Evolutionary conservation across 2,329 filamentous ascomycete genomes (phyloP), one percentile per base, ranked within the genome.

Genomic region (Exophiala calicioides): DNA sequence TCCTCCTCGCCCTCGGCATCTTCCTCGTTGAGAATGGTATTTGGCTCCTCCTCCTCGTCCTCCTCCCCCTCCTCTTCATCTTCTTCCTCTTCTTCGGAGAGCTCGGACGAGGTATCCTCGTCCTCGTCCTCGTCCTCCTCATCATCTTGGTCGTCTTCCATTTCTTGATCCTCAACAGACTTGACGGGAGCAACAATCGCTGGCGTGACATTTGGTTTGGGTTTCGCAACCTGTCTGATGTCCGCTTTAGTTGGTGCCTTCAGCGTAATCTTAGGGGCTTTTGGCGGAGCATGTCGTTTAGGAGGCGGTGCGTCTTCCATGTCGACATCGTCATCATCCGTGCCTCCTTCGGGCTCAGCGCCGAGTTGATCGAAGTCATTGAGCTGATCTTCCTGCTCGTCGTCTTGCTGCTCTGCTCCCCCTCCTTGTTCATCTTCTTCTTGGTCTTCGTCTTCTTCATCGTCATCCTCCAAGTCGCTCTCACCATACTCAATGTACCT

Each of bases 71-170:
- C 72, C 42, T 74, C 73, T 36, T 73, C 71, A 27, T 77, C 75
- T 18, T 75, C 71, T 16, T 69, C 72, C 13, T 71, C 71, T 7
- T 69, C 71, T 35, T 73, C 71, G 8, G 70, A 69, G 4, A 70
- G 62, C 13, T 73, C 71, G 8, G 70, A 74, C 3, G 72, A 61
- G 13, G 66, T 62, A 29, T 73, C 70, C 31, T 79, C 77, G 7
- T 77, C 76, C 26, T 76, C 75, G 35, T 77, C 76, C n/a, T 73
- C 70, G 32, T 79, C 77, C 8, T 77, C 76, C 26, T 76, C 75
- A 36, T 77, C 76, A 33, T 78, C 76, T 20, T 72, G 69, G 15
- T 69, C 67, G 32, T 70, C 53, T 27, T 72, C 65, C 67, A 73
- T 71, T 56, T 73, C 71, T 45, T 73, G 73, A 27, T 68, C 66